A percentile compares a stretch with the other conserved stretches of the same genome.
Conservation (phyloP, 2,329 filamentous ascomycete genomes). For the Penicillium verrucosum region DNA sequence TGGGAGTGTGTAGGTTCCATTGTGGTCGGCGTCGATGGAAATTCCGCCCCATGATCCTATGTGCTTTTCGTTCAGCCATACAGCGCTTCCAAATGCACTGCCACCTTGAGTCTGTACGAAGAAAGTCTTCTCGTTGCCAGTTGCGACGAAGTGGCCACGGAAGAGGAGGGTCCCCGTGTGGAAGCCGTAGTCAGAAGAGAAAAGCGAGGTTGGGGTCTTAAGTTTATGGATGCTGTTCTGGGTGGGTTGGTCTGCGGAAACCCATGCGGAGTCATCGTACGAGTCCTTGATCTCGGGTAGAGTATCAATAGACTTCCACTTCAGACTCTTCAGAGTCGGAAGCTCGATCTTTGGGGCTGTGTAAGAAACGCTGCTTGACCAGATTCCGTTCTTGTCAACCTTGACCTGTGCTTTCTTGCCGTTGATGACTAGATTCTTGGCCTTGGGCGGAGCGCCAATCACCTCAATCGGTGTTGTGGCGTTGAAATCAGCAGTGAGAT, state of each 20-base stretch:
- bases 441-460: slow-evolving; percentile 57
- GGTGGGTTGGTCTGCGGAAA: slow-evolving; percentile 55
- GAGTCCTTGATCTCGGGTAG: slow-evolving; percentile 63
- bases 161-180: slow-evolving; percentile 66
- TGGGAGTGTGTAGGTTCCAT: slow-evolving; percentile 57
- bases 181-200: slow-evolving; percentile 70
- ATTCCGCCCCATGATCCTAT: slow-evolving; percentile 63
- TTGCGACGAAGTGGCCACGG: slow-evolving; percentile 66
- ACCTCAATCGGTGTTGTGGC: slow-evolving; percentile 65
- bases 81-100: slow-evolving; percentile 62
- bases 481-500: slow-evolving; percentile 70
- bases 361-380: slow-evolving; percentile 54
- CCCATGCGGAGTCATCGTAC: slow-evolving; percentile 71
- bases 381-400: slow-evolving; percentile 45
- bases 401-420: slow-evolving; percentile 45
- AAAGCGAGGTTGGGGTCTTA: slow-evolving; percentile 64
- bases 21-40: slow-evolving; percentile 49
- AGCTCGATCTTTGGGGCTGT: slow-evolving; percentile 51
- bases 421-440: slow-evolving; percentile 62
- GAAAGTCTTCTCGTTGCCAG: slow-evolving; percentile 57
- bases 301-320: slow-evolving; percentile 68
- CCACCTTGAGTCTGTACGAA: slow-evolving; percentile 64
- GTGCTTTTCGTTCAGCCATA: slow-evolving; percentile 63
- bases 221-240: slow-evolving; percentile 58
- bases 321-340: slow-evolving; percentile 56